These are phyloP conservation scores for Aspergillus ochraceus DNA, from an alignment of 2,329 filamentous ascomycete genomes.

Conservation along the genomic window DNA sequence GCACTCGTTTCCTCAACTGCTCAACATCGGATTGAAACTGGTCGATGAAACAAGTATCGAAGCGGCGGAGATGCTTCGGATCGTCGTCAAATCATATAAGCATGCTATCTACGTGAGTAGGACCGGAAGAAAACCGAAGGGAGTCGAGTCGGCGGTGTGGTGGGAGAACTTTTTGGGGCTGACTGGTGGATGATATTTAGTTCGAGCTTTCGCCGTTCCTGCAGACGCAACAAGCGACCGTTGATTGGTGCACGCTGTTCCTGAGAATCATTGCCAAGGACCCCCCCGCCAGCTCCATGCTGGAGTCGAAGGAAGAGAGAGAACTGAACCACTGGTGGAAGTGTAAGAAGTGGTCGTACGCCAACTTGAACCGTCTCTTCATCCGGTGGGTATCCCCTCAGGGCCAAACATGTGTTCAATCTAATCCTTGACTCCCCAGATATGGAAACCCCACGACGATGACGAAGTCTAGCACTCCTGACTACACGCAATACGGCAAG, in stretches of 20 bases:
- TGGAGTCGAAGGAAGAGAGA: conserved; percentile 77
- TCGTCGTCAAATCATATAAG: conserved; percentile 95
- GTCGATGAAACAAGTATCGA: conserved; percentile 90
- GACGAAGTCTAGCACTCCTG: conserved; percentile 70
- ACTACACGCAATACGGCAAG: conserved; percentile 81
- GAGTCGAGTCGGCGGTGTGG: neutral
- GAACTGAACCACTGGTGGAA: conserved; percentile 99
- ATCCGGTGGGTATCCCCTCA: conserved; percentile 64
- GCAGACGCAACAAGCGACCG: conserved; percentile 77
- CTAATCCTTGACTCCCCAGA: conserved; percentile 47
- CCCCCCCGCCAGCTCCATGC: conserved; percentile 75
- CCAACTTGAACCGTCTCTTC: conserved; percentile 93
- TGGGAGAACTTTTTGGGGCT: conserved; percentile 10
- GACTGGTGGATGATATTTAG: conserved; percentile 50
- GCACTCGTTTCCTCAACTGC: conserved; percentile 81
- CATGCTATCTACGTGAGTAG: conserved; percentile 87
- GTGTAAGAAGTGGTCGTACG: conserved; percentile 99
- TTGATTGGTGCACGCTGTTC: conserved; percentile 96
- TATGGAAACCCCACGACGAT: conserved; percentile 85
- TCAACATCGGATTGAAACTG: conserved; percentile 83
- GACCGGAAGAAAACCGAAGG: neutral
- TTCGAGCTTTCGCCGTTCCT: conserved; percentile 81
- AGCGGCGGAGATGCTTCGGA: conserved; percentile 93
- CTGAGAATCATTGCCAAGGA: conserved; percentile 84
- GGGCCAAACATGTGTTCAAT: neutral